Base-by-base conservation (phyloP, 1,284 basidiomycete species). In the Fomitopsis palustris region DNA sequence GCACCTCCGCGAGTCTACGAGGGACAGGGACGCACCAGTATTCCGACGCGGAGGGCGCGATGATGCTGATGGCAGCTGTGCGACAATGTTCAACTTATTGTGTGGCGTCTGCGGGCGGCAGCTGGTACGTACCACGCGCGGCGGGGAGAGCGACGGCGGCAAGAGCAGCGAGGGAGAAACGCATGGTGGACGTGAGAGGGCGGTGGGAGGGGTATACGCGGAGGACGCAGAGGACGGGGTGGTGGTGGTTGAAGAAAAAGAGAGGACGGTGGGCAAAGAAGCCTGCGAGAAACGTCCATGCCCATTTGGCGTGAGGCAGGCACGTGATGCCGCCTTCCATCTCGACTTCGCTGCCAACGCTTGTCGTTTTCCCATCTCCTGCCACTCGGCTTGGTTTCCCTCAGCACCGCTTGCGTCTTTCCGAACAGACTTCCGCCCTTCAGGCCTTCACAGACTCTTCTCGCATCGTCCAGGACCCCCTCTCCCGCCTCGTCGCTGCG, bases 11-110 rank as follows among this genome's bases (percentile, higher is more conserved):
- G 6, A 21, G 7, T 43, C 12, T 43, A n/a, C 14, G 12, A 31
- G n/a, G 10, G 16, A 53, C 21, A 31, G 25, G 16, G 0, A 58
- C 70, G 25, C 47, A 77, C 76, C 76, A 78, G 66, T 69, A 78
- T 21, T 58, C 58, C 38, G 62, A 61, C 6, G 62, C 51, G n/a
- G 72, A 74, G 23, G 76, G 76, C 6, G 60, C 65, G 14, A 62
- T 63, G 59, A 78, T 76, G 54, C 56, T 63, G 52, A 77, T 72
- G 25, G 67, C 64, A 29, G 69, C 73, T 70, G 53, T 47, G 60
- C 38, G 35, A 45, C 41, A 45, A 21, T 17, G 54, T 43, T 62
- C 39, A 58, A 51, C 54, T 52, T n/a, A 10, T 27, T 53, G 21
- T 53, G 21, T 21, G 2, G n/a, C 14, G 10, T 39, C 27, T 29